Base-by-base conservation (phyloP, 805 yeast genomes). In the Candida pseudoglaebosa region DNA sequence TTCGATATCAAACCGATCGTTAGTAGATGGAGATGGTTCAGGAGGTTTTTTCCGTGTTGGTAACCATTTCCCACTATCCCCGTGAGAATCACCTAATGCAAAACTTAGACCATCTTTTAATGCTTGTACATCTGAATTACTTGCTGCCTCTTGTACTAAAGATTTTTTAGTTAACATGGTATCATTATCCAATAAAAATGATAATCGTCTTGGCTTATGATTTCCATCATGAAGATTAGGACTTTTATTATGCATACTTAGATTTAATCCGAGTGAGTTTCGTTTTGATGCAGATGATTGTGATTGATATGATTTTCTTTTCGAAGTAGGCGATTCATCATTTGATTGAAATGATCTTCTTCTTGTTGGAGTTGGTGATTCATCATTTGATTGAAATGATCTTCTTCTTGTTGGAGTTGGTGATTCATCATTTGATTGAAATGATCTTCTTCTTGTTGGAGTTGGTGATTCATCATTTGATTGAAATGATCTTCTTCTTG, bases 61-160 rank as follows among this genome's bases (percentile, higher is more conserved):
- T 28, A 62, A 54, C 69, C 69, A 62, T 30, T 56, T 50, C 9
- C 58, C 50, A 6, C 36, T 49, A 4, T 47, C 42, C 5, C 47
- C 47, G 9, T 26, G 15, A 10, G 46, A 37, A 3, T 54, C 45
- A 5, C 70, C 70, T n/a, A 64, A 48, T 3, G 70, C 70, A 40
- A 57, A 55, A 22, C 49, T 50, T 8, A 64, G 45, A 1, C 69
- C 67, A 40, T 61, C 62, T 35, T 50, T 50, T 21, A 64, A 45
- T 24, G 65, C 66, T 26, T 55, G 56, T 21, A 61, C 46, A 39
- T 62, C 66, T n/a, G 36, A 33, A 8, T 5, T 22, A 10, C 8
- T 14, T 4, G 36, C 36, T 5, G 36, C 36, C 14, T 33, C 36
- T n/a, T 33, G 28, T 24, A 33, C 36, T 8, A 33, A 22, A 5